Base-by-base conservation (phyloP, 129 eudicot genomes). In the Deinandra increscens region DNA sequence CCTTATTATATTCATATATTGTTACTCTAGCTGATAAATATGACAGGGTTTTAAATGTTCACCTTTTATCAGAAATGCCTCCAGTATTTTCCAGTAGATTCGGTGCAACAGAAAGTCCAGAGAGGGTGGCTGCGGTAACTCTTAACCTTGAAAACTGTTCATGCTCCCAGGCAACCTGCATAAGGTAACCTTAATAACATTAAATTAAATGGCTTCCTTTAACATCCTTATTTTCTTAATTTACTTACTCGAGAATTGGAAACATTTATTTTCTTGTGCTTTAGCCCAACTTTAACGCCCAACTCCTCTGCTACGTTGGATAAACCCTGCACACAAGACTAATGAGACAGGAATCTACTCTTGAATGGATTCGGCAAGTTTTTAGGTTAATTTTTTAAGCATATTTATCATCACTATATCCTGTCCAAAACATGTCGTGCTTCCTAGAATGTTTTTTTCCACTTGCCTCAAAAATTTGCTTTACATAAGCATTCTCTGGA, bases 141-240 rank as follows among this genome's bases (percentile, higher is more conserved):
- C 99, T 81, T 61, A 89, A 75, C 79, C 97, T 89, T 56, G 97
- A 93, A 85, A 93, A 93, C 66, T 93, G 99, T 75, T 93, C 99
- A 76, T 93, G 99, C 82, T 93, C 99, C 99, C 97, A 93, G 5
- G 99, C 97, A 58, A 93, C 99, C 99, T 93, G 74, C 71, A 75
- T 39, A 12, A 79, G 26, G 42, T 15, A n/a, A 73, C 60, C 68
- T 78, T 86, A 1, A 1, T 54, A 84, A 75, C 72, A 83, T 51
- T 37, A 37, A 51, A 50, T 34, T 54, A 19, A 54, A 59, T 59
- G 64, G 45, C 51, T 26, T 78, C 33, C 55, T 39, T 34, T 20
- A 62, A 8, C 63, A 72, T 45, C 53, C 13, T 26, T 50, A 23
- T 31, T 13, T 10, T 26, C 64, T 22, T 0, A 63, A 33, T 60